Evolutionary conservation across 495 filamentous ascomycete genomes (phyloP).

Genomic region (Aspergillus coremiiformis): DNA sequence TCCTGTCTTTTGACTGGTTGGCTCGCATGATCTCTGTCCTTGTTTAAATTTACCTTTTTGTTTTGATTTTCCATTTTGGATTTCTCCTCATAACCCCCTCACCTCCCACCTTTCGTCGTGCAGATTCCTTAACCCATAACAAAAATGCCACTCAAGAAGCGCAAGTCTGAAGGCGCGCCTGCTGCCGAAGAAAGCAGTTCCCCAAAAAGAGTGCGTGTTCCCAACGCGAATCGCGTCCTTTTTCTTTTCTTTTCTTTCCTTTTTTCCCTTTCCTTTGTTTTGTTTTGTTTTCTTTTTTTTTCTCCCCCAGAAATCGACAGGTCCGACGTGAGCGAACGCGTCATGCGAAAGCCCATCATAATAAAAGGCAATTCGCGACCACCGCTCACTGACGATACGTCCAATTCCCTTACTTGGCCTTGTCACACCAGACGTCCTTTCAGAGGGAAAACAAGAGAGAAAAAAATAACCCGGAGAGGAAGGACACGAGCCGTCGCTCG

Average conservation of each 20-base stretch:
- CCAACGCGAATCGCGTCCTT: background rate
- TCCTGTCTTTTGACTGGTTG: slow-evolving; percentile 3
- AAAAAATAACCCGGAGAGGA: background rate
- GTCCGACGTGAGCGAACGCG: slow-evolving; percentile 4
- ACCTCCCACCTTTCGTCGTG: background rate
- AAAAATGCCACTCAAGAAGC: slow-evolving; percentile 23
- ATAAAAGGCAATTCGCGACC: background rate
- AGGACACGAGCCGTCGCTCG: background rate
- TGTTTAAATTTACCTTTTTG: slow-evolving; percentile 2
- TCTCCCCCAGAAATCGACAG: background rate
- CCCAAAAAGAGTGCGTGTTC: slow-evolving; percentile 20
- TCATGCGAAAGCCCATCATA: background rate
- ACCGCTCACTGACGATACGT: background rate
- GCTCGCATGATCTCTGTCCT: background rate
- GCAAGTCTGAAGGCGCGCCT: slow-evolving; percentile 21
- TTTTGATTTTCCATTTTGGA: slow-evolving; percentile 3
- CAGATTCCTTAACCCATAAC: background rate
- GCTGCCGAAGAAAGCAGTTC: slow-evolving; percentile 14
- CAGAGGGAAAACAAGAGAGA: background rate
- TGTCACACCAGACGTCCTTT: background rate
- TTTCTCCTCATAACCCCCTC: background rate
- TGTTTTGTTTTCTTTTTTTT: background rate
- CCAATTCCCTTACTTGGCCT: background rate
- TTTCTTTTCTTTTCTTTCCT: no score
- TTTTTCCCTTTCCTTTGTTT: no score